These are phyloP conservation scores for Pseudodiploospora longispora DNA, from an alignment of 2,329 filamentous ascomycete genomes.

Conservation along the genomic window DNA sequence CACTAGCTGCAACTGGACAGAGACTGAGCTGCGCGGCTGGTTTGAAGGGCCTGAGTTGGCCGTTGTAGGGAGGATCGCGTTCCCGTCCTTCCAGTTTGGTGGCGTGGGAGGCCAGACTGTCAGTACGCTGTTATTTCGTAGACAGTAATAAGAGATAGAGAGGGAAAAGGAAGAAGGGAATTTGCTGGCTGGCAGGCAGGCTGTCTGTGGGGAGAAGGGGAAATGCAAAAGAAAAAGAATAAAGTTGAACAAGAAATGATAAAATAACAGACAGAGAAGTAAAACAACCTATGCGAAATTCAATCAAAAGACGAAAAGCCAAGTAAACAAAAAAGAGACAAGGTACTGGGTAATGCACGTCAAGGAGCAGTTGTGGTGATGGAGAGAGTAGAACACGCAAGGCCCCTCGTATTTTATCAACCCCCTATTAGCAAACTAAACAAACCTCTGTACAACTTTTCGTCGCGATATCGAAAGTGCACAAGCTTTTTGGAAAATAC, in stretches of 20 bases:
- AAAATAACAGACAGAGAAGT: not conserved
- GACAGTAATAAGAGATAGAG: conserved; percentile 28
- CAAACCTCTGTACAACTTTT: too few species aligned
- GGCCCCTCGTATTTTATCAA: too few species aligned
- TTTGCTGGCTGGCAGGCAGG: not conserved
- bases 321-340: too few species aligned
- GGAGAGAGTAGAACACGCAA: too few species aligned
- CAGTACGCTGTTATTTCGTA: conserved; percentile 69
- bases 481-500: too few species aligned
- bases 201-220: not conserved
- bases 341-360: too few species aligned
- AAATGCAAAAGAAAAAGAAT: not conserved
- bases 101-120: conserved; percentile 84
- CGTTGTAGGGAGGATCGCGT: conserved; percentile 63
- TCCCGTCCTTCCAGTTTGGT: conserved; percentile 83
- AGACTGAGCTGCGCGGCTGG: conserved; percentile 74
- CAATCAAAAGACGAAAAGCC: too few species aligned
- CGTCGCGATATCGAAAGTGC: too few species aligned
- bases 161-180: not conserved
- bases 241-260: not conserved
- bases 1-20: conserved; percentile 98
- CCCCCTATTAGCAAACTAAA: too few species aligned
- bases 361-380: too few species aligned
- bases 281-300: not conserved
- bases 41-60: conserved; percentile 54